phyloP scores from a whole-genome alignment of 1,284 basidiomycete genomes.

The Blastosporella zonata region DNA sequence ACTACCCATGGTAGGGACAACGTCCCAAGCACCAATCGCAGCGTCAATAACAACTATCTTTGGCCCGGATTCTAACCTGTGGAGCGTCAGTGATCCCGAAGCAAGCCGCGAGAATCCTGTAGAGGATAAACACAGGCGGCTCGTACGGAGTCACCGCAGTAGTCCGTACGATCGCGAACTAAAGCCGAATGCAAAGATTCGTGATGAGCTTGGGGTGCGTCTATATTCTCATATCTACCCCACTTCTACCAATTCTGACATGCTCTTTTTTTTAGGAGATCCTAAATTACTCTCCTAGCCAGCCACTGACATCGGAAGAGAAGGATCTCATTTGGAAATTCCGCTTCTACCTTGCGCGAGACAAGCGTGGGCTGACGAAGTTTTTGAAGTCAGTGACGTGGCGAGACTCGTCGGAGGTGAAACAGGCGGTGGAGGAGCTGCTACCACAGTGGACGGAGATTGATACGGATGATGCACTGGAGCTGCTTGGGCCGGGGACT shows the following conservation, averaged over 20 bases:
- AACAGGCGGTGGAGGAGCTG: constrained; percentile 95
- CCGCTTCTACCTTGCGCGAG: constrained; percentile 91
- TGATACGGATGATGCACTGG: constrained; percentile 94
- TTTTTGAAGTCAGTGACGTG: constrained; percentile 98
- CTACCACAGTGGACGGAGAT: constrained; percentile 97
- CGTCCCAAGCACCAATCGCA: constrained; percentile 39
- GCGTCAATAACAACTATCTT: constrained; percentile 48
- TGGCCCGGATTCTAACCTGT: constrained; percentile 66
- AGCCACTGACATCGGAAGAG: constrained; percentile 84
- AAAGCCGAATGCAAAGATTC: constrained; percentile 93
- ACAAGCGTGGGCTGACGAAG: constrained; percentile 92
- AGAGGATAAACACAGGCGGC: constrained; percentile 93
- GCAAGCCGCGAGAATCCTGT: constrained; percentile 90
- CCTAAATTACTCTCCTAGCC: constrained; percentile 88
- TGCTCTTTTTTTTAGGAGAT: constrained; percentile 60
- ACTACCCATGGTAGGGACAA: constrained; percentile 34
- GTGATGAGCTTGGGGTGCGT: constrained; percentile 88
- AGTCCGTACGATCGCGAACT: constrained; percentile 94
- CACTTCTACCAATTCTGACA: not conserved
- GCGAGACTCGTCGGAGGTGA: constrained; percentile 94
- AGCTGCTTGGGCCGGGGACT: constrained; percentile 89
- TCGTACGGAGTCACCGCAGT: constrained; percentile 92
- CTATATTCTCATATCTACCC: not conserved
- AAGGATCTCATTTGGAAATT: constrained; percentile 99
- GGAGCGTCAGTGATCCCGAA: constrained; percentile 93